A percentile compares a stretch with the other conserved stretches of the same genome.
phyloP scores from a whole-genome alignment of 805 yeast genomes.

The Yarrowia porcina region DNA sequence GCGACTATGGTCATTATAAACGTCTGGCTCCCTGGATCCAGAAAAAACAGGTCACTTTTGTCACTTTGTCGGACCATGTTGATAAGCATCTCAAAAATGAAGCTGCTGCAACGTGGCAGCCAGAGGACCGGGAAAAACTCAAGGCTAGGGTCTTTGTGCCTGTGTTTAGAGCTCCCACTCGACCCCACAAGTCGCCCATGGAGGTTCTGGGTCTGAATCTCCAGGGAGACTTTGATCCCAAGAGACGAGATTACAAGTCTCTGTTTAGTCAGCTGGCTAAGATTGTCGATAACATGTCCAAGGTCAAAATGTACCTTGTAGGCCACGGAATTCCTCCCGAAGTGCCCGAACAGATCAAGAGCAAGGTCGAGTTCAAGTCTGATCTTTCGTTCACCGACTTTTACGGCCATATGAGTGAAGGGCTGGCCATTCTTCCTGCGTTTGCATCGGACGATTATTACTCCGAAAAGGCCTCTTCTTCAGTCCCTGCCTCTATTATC shows the following conservation, averaged over 20 bases:
- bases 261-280: neutral
- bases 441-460: constrained; percentile 16
- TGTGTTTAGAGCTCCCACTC: constrained; percentile 3
- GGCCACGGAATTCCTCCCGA: constrained; percentile 21
- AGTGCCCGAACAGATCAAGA: constrained; percentile 1
- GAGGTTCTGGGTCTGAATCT: constrained; percentile 1
- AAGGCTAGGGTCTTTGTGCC: neutral
- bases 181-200: constrained; percentile 23
- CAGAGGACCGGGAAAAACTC: neutral
- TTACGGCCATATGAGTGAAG: constrained; percentile 18
- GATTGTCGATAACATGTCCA: neutral
- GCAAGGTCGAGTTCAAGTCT: neutral
- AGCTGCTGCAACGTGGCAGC: neutral
- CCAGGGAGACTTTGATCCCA: constrained; percentile 14
- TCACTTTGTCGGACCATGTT: constrained; percentile 12
- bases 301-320: neutral
- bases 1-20: constrained; percentile 21
- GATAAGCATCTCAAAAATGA: neutral
- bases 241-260: constrained; percentile 7
- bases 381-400: constrained; percentile 17
- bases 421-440: constrained; percentile 13
- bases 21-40: constrained; percentile 15
- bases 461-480: constrained; percentile 6
- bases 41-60: constrained; percentile 11
- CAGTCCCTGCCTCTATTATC: constrained; percentile 16